Evolutionary conservation across 176 grass and related monocot species (phyloP).

Genomic region (Zea mays): Zm-B73-REFERENCE-NAM-5.0 NC_050098.1:49361001-49361500

Average conservation of each 20-base stretch:
- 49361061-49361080: conserved; percentile 7
- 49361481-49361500: conserved; percentile 72
- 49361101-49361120: conserved; percentile 12
- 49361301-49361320: neutral
- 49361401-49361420: conserved; percentile 84
- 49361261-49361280: neutral
- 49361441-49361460: conserved; percentile 63
- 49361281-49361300: neutral
- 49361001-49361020: neutral
- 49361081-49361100: conserved; percentile 25
- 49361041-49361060: neutral
- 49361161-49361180: conserved; percentile 31
- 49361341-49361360: conserved; percentile 29
- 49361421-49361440: conserved; percentile 92
- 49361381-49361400: conserved; percentile 62
- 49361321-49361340: conserved; percentile 20
- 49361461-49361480: conserved; percentile 55
- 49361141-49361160: conserved; percentile 32
- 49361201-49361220: conserved; percentile 26
- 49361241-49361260: conserved; percentile 13
- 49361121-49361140: neutral
- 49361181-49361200: neutral
- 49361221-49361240: conserved; percentile 20
- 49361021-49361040: too few species aligned
- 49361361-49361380: neutral